These are phyloP conservation scores for Zygnema circumcarinatum DNA, from an alignment of 139 green algal genomes.

Conservation along the genomic window DNA sequence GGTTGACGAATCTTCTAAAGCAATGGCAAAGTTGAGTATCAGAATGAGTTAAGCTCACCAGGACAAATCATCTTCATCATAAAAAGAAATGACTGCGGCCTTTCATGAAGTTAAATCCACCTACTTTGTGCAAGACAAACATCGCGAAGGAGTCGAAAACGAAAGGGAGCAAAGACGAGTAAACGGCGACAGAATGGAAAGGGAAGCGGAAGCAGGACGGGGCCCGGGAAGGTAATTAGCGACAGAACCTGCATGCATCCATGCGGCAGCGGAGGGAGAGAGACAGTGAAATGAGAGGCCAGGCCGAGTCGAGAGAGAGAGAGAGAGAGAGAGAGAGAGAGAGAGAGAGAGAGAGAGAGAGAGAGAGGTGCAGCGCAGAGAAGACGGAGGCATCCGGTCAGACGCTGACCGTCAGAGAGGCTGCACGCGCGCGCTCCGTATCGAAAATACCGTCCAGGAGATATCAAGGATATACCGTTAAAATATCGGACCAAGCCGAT, in stretches of 20 bases:
- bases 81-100: not conserved
- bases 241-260: not conserved
- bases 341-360: not conserved
- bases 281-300: not conserved
- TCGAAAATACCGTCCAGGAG: too few species aligned
- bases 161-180: not conserved
- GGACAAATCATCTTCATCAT: not conserved
- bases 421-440: too few species aligned
- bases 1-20: not conserved
- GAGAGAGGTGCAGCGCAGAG: not conserved
- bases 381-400: too few species aligned
- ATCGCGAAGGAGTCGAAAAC: not conserved
- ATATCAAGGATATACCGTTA: too few species aligned
- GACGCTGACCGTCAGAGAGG: too few species aligned
- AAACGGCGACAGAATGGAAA: not conserved
- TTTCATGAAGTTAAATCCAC: not conserved
- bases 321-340: not conserved
- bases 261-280: not conserved
- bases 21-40: not conserved
- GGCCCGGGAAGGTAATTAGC: not conserved
- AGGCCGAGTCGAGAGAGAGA: not conserved
- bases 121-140: not conserved
- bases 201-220: not conserved
- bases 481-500: too few species aligned
- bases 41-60: not conserved